Base-by-base conservation (phyloP, 2,329 filamentous ascomycete species). In the Penicillium sp. region DNA sequence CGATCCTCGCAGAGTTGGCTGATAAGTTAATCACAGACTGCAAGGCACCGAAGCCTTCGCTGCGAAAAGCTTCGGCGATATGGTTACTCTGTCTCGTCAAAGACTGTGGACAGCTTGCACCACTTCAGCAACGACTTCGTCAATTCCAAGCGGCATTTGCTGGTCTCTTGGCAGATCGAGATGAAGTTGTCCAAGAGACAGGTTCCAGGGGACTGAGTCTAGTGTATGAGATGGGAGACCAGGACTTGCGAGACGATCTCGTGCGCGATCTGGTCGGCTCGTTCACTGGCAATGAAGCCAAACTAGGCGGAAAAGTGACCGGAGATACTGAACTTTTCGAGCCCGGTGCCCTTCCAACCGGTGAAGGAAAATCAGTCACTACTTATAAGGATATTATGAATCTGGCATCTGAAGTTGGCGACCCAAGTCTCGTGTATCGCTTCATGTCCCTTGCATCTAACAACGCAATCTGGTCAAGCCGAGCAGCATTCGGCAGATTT, bases 361-460 rank as follows among this genome's bases (percentile, higher is more conserved):
- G 92, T 3, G 91, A 96, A 62, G 91, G 91, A 7, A 90, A 83
- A 63, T 91, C 91, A 0, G 84, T 97, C 55, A 97, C 91, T 0
- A 97, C 93, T 0, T 99, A 99, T 77, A 96, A 96, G 69, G 94
- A 99, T 67, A 97, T 99, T 63, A 89, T 99, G 72, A 94, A 82
- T 63, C 79, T 99, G 48, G 94, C 94, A n/a, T 90, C 93, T 45
- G 94, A 99, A 74, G 92, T 97, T 33, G 94, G 94, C 11, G 93
- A 99, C 66, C 93, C 94, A 58, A 92, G 89, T 64, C 79, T 99
- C n/a, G 90, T 97, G 1, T 99, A 99, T 77, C 91, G 92, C 60
- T 97, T 99, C 75, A 99, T 99, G 94, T 93, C 92, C 0, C 81
- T 99, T 63, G 94, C 94, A 2, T 91, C 91, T 1, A 96, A 97